Conservation (phyloP, 768 basidiomycete genomes). For the Lyophyllum atratum region DNA sequence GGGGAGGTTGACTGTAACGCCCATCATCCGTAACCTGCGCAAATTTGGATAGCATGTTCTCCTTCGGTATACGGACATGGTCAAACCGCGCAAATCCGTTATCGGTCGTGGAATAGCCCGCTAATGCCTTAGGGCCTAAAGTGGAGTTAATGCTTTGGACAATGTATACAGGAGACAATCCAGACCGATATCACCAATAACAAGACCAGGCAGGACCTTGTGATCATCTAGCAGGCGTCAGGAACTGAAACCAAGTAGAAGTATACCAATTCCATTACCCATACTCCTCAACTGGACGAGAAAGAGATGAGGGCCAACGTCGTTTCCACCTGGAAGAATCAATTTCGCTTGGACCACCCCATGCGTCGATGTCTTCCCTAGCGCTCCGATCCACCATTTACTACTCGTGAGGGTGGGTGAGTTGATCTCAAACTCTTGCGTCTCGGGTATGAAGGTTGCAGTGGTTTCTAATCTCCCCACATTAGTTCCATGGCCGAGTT, state of each 20-base stretch:
- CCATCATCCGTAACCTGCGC: conserved; percentile 69
- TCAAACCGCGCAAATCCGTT: conserved; percentile 72
- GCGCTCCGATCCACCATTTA: conserved; percentile 84
- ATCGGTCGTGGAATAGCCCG: conserved; percentile 51
- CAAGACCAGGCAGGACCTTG: conserved; percentile 58
- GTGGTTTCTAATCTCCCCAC: conserved; percentile 72
- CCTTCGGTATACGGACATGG: conserved; percentile 65
- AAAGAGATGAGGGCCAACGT: conserved; percentile 75
- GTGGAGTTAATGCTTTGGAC: background rate
- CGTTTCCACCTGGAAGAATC: conserved; percentile 58
- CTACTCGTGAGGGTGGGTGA: conserved; percentile 73
- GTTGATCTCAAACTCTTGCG: conserved; percentile 72
- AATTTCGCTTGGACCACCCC: conserved; percentile 78
- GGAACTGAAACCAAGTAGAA: background rate
- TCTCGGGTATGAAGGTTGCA: conserved; percentile 69
- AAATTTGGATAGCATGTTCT: conserved; percentile 76
- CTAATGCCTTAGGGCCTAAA: conserved; percentile 60
- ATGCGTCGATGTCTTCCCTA: conserved; percentile 74
- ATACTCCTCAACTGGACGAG: conserved; percentile 67
- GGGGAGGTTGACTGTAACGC: conserved; percentile 64
- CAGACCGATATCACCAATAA: conserved; percentile 69
- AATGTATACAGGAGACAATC: background rate
- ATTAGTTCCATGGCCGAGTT: conserved; percentile 79
- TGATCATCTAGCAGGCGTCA: conserved; percentile 53
- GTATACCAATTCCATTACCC: conserved; percentile 35